Evolutionary conservation across 2,329 filamentous ascomycete species (phyloP), one percentile per base, ranked within the genome.

Genomic region (Ophiostoma fasciatum): DNA sequence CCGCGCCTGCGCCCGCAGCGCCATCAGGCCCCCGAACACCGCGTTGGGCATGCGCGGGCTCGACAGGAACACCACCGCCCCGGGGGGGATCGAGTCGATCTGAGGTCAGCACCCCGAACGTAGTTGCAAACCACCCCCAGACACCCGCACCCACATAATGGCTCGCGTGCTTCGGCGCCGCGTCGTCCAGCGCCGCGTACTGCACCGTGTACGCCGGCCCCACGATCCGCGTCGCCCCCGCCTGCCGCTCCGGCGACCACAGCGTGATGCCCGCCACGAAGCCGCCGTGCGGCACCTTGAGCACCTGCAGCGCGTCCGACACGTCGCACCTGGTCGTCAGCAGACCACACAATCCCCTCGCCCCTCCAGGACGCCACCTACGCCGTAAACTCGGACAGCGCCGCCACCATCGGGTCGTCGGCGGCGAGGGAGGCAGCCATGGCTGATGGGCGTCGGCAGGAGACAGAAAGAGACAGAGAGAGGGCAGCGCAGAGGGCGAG

Each of bases 141-240:
- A n/a, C 4, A 9, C 14, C 7, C 20, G 25, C 6, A 39, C 46
- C 15, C 47, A 66, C 64, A 36, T 69, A 71, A 40, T 68, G 64
- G 0, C 52, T 56, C 10, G 55, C 46, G 17, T 57, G 50, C 45
- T 63, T 67, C 0, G 64, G 60, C 6, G 56, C 53, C 9, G 62
- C 58, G 41, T 68, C 62, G 31, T 58, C 55, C 31, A 63, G 54
- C 4, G 56, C 55, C 12, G 60, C 64, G 43, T 68, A 71, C 43
- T 63, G 56, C 34, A 72, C 67, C 0, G 66, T 71, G 43, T 67
- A 69, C 6, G 65, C 68, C 10, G 63, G 66, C 4, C 68, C 68
- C 15, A 67, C 55, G 37, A 72, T 64, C 49, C 66, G 70, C 28
- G 66, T 66, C 10, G 52, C 43, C 5, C 65, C 66, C 15, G 57